These are phyloP conservation scores for Pyrrhoderma noxium DNA, from an alignment of 1,284 basidiomycete species.

Conservation along the genomic window DNA sequence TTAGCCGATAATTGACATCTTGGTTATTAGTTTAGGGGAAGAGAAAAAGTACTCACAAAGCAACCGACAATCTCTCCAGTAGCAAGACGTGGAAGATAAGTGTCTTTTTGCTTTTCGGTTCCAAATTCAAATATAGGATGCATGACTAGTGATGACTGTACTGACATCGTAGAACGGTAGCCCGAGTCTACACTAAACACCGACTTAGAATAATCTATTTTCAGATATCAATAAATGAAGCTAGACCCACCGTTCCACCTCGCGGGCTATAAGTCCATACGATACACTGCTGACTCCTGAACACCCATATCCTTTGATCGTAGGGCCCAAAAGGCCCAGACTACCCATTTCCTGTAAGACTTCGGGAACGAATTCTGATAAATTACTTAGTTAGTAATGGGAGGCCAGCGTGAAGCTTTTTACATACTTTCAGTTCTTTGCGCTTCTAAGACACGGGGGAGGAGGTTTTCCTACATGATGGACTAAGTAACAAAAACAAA, in stretches of 20 bases:
- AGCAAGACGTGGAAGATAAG: constrained; percentile 83
- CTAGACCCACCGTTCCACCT: constrained; percentile 72
- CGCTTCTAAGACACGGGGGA: constrained; percentile 79
- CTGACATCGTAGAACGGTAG: constrained; percentile 92
- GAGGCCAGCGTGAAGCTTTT: constrained; percentile 3
- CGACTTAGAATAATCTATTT: background rate
- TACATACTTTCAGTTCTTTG: constrained; percentile 79
- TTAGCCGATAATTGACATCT: background rate
- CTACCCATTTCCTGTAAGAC: constrained; percentile 91
- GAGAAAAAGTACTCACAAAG: constrained; percentile 86
- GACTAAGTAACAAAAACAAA: constrained; percentile 6
- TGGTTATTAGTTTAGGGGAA: background rate
- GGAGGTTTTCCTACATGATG: constrained; percentile 60
- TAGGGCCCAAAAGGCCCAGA: constrained; percentile 85
- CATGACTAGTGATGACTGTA: constrained; percentile 98
- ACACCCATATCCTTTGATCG: constrained; percentile 91
- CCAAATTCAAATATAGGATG: constrained; percentile 95
- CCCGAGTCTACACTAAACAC: constrained; percentile 83
- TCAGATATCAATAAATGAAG: background rate
- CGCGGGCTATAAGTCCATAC: constrained; percentile 90
- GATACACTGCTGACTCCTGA: constrained; percentile 90
- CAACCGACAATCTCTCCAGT: constrained; percentile 77
- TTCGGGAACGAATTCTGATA: constrained; percentile 66
- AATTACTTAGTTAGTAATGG: background rate
- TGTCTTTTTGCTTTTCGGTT: constrained; percentile 83